Conservation (phyloP, 2,329 filamentous ascomycete genomes). For the Akanthomyces dipterigenus region DNA sequence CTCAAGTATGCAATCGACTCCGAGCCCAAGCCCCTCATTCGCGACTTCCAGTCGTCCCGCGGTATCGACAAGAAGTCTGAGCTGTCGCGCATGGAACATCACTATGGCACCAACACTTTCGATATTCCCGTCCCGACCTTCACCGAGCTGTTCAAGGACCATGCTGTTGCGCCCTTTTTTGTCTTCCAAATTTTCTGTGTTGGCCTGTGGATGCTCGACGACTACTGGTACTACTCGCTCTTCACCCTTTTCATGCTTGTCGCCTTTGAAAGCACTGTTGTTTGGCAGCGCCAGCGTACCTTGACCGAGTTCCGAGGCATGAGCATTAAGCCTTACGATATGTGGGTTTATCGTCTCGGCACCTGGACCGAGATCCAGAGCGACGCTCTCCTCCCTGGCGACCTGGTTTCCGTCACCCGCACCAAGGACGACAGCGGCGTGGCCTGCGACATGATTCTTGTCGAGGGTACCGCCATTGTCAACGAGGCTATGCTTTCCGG, state of each 20-base stretch:
- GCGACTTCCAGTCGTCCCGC: conserved; percentile 69
- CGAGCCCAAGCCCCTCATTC: conserved; percentile 74
- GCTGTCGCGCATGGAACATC: conserved; percentile 72
- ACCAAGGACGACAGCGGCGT: conserved; percentile 97
- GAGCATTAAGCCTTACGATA: conserved; percentile 97
- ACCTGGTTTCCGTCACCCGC: conserved; percentile 83
- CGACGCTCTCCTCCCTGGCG: conserved; percentile 86
- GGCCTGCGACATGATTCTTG: conserved; percentile 91
- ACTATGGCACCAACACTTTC: conserved; percentile 94
- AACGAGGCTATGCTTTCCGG: conserved; percentile 99
- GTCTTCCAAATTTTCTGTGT: conserved; percentile 99
- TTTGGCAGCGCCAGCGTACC: conserved; percentile 97
- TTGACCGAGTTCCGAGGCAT: conserved; percentile 95
- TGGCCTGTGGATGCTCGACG: conserved; percentile 95
- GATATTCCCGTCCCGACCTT: conserved; percentile 97
- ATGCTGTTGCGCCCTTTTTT: conserved; percentile 97
- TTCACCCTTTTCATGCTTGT: conserved; percentile 99
- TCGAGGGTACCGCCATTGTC: conserved; percentile 93
- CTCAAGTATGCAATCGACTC: conserved; percentile 77
- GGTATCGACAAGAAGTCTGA: conserved; percentile 72
- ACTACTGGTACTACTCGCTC: conserved; percentile 99
- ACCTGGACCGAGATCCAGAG: conserved; percentile 86
- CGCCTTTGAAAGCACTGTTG: conserved; percentile 94
- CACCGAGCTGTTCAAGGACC: conserved; percentile 92
- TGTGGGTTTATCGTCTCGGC: conserved; percentile 81